A percentile compares a stretch with the other conserved stretches of the same genome.
These are phyloP conservation scores for Nicotiana obtusifolia DNA, from an alignment of 257 asterid species.

Conservation along the genomic window DNA sequence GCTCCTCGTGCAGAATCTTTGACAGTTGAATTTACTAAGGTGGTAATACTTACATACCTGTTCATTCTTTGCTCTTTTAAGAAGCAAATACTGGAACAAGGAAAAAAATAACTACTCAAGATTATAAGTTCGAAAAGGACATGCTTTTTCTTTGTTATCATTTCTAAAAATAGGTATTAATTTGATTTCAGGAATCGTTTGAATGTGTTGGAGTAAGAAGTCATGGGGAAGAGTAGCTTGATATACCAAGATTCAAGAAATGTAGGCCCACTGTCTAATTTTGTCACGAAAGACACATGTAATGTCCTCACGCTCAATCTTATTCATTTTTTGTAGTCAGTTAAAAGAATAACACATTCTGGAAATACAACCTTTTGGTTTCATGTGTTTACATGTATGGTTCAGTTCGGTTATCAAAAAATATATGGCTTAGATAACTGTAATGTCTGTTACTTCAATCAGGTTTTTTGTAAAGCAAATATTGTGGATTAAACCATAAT, in stretches of 20 bases:
- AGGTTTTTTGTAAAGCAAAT: too few relatives aligned
- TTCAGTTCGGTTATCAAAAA: not conserved
- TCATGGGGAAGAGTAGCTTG: not conserved
- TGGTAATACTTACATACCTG: not conserved
- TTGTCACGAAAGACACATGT: not conserved
- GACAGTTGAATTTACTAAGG: not conserved
- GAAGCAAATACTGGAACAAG: not conserved
- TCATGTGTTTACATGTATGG: not conserved
- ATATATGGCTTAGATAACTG: too few relatives aligned
- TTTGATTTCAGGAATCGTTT: not conserved
- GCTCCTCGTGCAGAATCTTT: not conserved
- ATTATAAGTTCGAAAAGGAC: not conserved
- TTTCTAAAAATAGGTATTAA: not conserved
- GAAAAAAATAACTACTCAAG: not conserved
- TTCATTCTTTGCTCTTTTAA: not conserved
- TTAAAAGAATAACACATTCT: not conserved
- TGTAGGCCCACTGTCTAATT: not conserved
- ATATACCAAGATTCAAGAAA: not conserved
- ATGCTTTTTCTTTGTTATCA: not conserved
- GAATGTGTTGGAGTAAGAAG: not conserved
- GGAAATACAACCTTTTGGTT: not conserved
- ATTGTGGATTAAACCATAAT: not conserved
- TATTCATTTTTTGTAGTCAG: too few relatives aligned
- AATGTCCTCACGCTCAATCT: not conserved
- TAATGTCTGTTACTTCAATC: too few relatives aligned